These are phyloP conservation scores for Coelastrella sp. DNA, from an alignment of 139 green algal genomes.

Conservation along the genomic window DNA sequence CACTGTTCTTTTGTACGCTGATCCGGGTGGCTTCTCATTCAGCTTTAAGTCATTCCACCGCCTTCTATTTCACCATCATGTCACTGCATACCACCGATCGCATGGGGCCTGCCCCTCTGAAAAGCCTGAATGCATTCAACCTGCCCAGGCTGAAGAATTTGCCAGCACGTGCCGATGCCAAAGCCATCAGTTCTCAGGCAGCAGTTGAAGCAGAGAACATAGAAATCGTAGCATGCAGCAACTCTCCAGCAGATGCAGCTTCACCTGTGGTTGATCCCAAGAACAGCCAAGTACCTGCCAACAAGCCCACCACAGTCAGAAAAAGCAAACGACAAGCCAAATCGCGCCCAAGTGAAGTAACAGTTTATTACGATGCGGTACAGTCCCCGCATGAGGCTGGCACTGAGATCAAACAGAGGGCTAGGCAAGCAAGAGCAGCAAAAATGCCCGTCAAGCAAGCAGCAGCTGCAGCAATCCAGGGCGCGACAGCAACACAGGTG, in stretches of 20 bases:
- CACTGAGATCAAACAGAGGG: neutral
- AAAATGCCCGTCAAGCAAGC: too few species aligned
- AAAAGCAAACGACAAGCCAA: slow-evolving; percentile 18
- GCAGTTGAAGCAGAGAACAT: neutral
- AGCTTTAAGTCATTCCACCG: neutral
- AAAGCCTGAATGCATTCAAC: slow-evolving; percentile 15
- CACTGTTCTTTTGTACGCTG: too few species aligned
- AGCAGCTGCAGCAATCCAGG: neutral
- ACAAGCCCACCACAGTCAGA: slow-evolving; percentile 10
- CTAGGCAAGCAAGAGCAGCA: neutral
- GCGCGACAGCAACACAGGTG: neutral
- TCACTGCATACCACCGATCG: neutral
- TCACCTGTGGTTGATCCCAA: neutral
- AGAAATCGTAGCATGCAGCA: neutral
- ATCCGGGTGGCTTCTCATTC: too few species aligned
- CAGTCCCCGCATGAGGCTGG: slow-evolving; percentile 18
- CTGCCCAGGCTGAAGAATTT: slow-evolving; percentile 34
- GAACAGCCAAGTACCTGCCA: neutral
- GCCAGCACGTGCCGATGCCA: neutral
- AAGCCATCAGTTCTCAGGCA: neutral
- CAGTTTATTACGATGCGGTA: slow-evolving; percentile 39
- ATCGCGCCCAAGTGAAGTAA: neutral
- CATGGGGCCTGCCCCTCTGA: neutral
- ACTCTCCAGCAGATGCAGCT: neutral
- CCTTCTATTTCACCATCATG: neutral